Evolutionary conservation across 768 basidiomycete species (phyloP).

Genomic region (Boletus pseudopeckii): DNA sequence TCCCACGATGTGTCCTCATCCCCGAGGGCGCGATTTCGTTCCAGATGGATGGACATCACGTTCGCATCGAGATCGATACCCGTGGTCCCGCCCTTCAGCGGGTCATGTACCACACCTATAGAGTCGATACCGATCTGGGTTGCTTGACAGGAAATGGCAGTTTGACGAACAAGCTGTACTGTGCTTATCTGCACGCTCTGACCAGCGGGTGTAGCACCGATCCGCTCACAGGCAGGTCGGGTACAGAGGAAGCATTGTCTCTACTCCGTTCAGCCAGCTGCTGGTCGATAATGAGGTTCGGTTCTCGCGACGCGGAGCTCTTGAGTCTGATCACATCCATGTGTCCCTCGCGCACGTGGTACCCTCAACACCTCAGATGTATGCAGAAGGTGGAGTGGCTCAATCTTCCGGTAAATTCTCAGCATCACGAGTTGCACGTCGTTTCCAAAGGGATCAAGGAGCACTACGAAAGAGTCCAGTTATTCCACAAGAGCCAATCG

Average conservation of each 20-base stretch:
- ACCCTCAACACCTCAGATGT: slow-evolving; percentile 33
- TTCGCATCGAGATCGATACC: slow-evolving; percentile 14
- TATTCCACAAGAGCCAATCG: slow-evolving; percentile 4
- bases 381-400: slow-evolving; percentile 42
- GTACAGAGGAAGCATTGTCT: slow-evolving; percentile 42
- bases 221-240: slow-evolving; percentile 41
- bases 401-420: slow-evolving; percentile 21
- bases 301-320: slow-evolving; percentile 27
- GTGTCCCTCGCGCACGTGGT: slow-evolving; percentile 35
- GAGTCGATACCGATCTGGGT: slow-evolving; percentile 30
- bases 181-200: slow-evolving; percentile 44
- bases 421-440: slow-evolving; percentile 30
- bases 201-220: slow-evolving; percentile 43
- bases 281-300: slow-evolving; percentile 39
- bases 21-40: slow-evolving; percentile 34
- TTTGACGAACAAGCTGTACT: slow-evolving; percentile 33
- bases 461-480: slow-evolving; percentile 16
- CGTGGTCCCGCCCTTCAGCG: not conserved
- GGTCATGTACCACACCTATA: slow-evolving; percentile 28
- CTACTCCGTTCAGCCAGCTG: slow-evolving; percentile 37
- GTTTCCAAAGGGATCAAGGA: slow-evolving; percentile 29
- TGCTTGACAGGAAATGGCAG: slow-evolving; percentile 26
- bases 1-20: slow-evolving; percentile 33
- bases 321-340: slow-evolving; percentile 34
- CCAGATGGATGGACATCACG: slow-evolving; percentile 10